Evolutionary conservation across 1,284 basidiomycete genomes (phyloP), one percentile per base, ranked within the genome.

Genomic region (Pyrrhoderma noxium): DNA sequence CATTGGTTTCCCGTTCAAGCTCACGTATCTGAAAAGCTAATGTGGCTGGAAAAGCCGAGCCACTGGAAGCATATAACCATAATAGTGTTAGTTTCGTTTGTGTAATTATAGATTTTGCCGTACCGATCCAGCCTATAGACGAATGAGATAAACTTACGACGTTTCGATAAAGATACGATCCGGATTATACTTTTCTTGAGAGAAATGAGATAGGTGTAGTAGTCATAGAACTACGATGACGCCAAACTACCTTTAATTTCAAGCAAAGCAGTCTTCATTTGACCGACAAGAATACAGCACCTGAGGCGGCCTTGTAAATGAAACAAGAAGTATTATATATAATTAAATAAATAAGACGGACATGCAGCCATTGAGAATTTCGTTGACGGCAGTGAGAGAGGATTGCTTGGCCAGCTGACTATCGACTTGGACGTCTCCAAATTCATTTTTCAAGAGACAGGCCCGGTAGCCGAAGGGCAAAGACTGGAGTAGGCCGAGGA

Each of bases 341-440:
- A 16, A 45, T 7, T 5, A 13, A 19, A 18, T 16, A 44, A 14
- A 31, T 38, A 44, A 27, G 55, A 67, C 71, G 60, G 55, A 93
- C 90, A 94, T 80, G 75, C 92, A 95, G 21, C 92, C 92, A 65
- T 94, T 95, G 56, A 93, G 68, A 46, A 95, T 94, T 66, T 94
- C 92, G 58, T 82, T 89, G 49, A 94, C 91, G 1, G 86, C 89
- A 16, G 88, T 70, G 45, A 94, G 73, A 53, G 81, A 86, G 1
- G 86, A 89, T 61, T 93, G 85, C 55, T 82, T 77, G 8, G 89
- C 90, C 13, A 94, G 77, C 56, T 93, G 82, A 58, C 89, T 92
- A 62, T 94, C 91, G 46, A 93, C 91, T 88, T 25, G 76, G 22
- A 90, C 72, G 67, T 92, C 87, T 4, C 89, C 89, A 60, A 87